Conservation (phyloP, 2,329 filamentous ascomycete species). For the Aschersonia sp. region DNA sequence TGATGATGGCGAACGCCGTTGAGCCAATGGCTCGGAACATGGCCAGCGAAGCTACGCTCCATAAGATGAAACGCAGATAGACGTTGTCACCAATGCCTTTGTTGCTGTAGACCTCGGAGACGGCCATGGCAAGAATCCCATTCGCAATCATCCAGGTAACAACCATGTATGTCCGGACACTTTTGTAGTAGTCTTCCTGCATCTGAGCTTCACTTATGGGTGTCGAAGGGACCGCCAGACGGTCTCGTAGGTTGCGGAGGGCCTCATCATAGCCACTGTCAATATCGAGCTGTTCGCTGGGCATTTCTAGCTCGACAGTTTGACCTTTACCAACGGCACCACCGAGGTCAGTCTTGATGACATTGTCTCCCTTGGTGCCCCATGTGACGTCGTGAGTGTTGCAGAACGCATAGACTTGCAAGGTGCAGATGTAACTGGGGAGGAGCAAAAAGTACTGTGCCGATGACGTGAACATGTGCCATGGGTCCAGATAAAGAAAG, state of each 20-base stretch:
- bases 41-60: constrained; percentile 75
- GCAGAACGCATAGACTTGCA: constrained; percentile 97
- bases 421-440: constrained; percentile 86
- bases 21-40: constrained; percentile 77
- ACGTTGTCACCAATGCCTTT: constrained; percentile 64
- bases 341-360: constrained; percentile 83
- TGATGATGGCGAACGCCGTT: constrained; percentile 70
- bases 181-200: constrained; percentile 98
- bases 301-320: constrained; percentile 93
- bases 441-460: constrained; percentile 87
- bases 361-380: constrained; percentile 98
- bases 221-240: constrained; percentile 61
- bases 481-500: constrained; percentile 91
- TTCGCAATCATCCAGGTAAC: constrained; percentile 89
- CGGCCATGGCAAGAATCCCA: constrained; percentile 82
- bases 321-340: constrained; percentile 65
- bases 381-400: constrained; percentile 98
- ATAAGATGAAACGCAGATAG: constrained; percentile 87
- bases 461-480: constrained; percentile 95
- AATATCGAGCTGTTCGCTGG: constrained; percentile 92
- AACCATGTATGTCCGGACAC: constrained; percentile 95
- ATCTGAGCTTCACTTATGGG: constrained; percentile 59
- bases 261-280: constrained; percentile 96
- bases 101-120: constrained; percentile 70
- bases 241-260: constrained; percentile 84